A percentile compares a stretch with the other conserved stretches of the same genome.
phyloP scores from a whole-genome alignment of 441 rosid species.

The Euphorbia corollata region DNA sequence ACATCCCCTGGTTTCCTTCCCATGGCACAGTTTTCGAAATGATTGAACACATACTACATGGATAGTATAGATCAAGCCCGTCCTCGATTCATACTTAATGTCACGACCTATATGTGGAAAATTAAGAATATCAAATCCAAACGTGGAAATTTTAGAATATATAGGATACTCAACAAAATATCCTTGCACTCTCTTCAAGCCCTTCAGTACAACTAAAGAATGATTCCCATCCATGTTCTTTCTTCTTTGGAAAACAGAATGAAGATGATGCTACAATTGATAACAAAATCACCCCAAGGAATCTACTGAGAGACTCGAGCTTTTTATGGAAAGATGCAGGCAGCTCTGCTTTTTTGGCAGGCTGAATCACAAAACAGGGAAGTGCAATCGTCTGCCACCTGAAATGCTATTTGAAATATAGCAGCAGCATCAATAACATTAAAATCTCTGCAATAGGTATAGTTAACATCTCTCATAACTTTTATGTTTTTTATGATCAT shows the following conservation, averaged over 20 bases:
- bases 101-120: not conserved
- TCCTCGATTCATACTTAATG: not conserved
- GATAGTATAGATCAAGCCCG: not conserved
- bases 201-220: not conserved
- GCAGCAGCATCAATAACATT: not conserved
- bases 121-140: not conserved
- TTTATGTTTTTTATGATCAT: not conserved
- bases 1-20: too few species aligned
- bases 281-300: conserved; percentile 8
- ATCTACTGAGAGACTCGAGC: conserved; percentile 6
- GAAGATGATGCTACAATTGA: not conserved
- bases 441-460: not conserved
- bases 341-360: not conserved
- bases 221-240: not conserved
- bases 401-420: not conserved
- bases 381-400: not conserved
- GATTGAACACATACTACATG: not conserved
- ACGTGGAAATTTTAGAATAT: not conserved
- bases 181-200: not conserved
- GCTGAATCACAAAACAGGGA: not conserved
- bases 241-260: not conserved
- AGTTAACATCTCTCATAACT: not conserved
- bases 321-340: conserved; percentile 8
- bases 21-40: not conserved
- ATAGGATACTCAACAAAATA: not conserved